phyloP scores from a whole-genome alignment of 768 basidiomycete genomes.

The Termitomyces sp. region DNA sequence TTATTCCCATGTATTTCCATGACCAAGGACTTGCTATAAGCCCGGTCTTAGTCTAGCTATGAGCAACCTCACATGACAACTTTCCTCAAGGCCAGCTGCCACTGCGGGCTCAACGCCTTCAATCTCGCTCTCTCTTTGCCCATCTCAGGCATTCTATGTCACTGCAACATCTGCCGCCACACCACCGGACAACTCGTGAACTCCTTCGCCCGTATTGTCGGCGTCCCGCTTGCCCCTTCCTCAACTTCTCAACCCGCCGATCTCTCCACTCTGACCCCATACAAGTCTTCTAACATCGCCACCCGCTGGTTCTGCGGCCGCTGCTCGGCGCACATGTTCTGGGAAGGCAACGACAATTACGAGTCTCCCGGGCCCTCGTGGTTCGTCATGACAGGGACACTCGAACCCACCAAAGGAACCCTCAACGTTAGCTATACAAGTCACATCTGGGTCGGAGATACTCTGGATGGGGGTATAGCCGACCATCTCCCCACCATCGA shows the following conservation, averaged over 20 bases:
- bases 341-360: slow-evolving; percentile 1
- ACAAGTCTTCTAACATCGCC: slow-evolving; percentile 9
- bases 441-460: slow-evolving; percentile 17
- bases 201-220: slow-evolving; percentile 11
- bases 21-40: no score
- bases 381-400: slow-evolving; percentile 11
- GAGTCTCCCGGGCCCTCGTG: slow-evolving; percentile 1
- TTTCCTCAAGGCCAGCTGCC: slow-evolving; percentile 23
- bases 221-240: no score
- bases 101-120: no score
- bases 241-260: slow-evolving; percentile 9
- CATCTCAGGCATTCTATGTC: no score
- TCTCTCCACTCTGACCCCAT: slow-evolving; percentile 11
- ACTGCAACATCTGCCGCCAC: slow-evolving; percentile 25
- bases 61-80: slow-evolving; percentile 17
- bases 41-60: no score
- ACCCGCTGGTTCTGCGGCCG: slow-evolving; percentile 15
- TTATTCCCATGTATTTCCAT: no score
- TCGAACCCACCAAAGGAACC: slow-evolving; percentile 13
- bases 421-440: background rate
- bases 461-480: slow-evolving; percentile 17
- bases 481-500: slow-evolving; percentile 9
- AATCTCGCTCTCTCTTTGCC: slow-evolving; percentile 20
- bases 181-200: slow-evolving; percentile 21
- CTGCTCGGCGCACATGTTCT: slow-evolving; percentile 18